Base-by-base conservation (phyloP, 345 rosid genomes). In the Citrus medica region DNA sequence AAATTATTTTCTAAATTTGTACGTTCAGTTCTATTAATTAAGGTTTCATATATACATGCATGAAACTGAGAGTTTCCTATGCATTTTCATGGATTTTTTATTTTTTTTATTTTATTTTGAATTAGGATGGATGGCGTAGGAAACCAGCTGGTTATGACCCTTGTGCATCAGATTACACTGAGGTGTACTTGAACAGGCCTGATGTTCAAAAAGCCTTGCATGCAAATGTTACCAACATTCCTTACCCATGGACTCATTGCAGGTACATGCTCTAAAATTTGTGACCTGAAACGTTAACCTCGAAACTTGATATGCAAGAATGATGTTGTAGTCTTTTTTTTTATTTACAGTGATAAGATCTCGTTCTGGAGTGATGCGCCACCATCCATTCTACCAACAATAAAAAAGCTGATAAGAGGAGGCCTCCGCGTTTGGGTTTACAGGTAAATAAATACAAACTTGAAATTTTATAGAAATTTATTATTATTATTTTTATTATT, bases 221-320 rank as follows among this genome's bases (percentile, higher is more conserved):
- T 58, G 97, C 95, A 37, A 92, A 94, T 79, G 81, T 85, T 42
- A 89, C 94, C 51, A 87, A 79, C 56, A 79, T 91, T 65, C 70
- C 94, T 2, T 90, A 92, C 80, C 87, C 90, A 64, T 94, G 97
- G 97, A 83, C 90, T 64, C 95, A 84, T 33, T 94, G 98, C 97
- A 93, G 90, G 96, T 90, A 6, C 17, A 6, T 12, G 0, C 27
- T 4, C 22, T 65, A 33, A 32, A 19, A 7, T 24, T 58, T 22
- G 62, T n/a, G 27, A n/a, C 12, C 12, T n/a, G 28, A 22, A 59
- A 24, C 62, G 10, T 59, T 59, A 59, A 9, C 3, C 12, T n/a
- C 24, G 62, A 59, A 59, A n/a, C 27, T 7, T 4, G 21, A 53
- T 53, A 53, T 17, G 58, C 1, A 51, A 51, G 21, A 51, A 16